phyloP scores from a whole-genome alignment of 2,329 filamentous ascomycete species.

The Ilyonectria mors-panacis region DNA sequence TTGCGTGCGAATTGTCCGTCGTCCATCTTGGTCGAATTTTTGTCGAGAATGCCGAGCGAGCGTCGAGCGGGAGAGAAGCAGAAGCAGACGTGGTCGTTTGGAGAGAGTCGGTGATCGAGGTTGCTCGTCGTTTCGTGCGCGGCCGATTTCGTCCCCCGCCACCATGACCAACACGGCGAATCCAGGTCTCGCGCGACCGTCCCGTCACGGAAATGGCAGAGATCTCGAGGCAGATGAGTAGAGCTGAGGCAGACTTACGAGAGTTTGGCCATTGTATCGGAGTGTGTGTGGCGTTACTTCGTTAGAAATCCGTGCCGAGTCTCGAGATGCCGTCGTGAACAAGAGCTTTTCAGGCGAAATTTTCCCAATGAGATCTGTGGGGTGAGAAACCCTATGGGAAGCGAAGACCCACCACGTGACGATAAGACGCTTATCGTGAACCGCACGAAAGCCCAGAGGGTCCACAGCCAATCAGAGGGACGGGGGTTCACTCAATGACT shows the following conservation, averaged over 20 bases:
- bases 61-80: neutral
- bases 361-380: slow-evolving; percentile 55
- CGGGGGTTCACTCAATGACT: neutral
- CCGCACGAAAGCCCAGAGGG: neutral
- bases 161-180: slow-evolving; percentile 16
- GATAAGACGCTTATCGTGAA: slow-evolving; percentile 44
- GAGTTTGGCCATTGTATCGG: slow-evolving; percentile 74
- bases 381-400: slow-evolving; percentile 59
- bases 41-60: neutral
- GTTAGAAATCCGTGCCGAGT: slow-evolving; percentile 56
- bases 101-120: slow-evolving; percentile 11
- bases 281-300: slow-evolving; percentile 60
- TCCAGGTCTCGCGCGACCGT: slow-evolving; percentile 18
- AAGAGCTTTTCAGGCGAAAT: slow-evolving; percentile 54
- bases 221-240: slow-evolving; percentile 30
- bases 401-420: slow-evolving; percentile 53
- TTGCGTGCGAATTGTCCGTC: slow-evolving; percentile 8
- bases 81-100: slow-evolving; percentile 7
- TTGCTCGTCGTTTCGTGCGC: slow-evolving; percentile 28
- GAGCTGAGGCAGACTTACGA: slow-evolving; percentile 65
- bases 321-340: slow-evolving; percentile 56
- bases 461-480: slow-evolving; percentile 6
- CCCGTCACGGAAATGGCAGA: slow-evolving; percentile 35
- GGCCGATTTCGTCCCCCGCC: slow-evolving; percentile 30
- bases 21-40: slow-evolving; percentile 2